These are phyloP conservation scores for Hygrocybe punicea DNA, from an alignment of 768 basidiomycete genomes.

Conservation along the genomic window DNA sequence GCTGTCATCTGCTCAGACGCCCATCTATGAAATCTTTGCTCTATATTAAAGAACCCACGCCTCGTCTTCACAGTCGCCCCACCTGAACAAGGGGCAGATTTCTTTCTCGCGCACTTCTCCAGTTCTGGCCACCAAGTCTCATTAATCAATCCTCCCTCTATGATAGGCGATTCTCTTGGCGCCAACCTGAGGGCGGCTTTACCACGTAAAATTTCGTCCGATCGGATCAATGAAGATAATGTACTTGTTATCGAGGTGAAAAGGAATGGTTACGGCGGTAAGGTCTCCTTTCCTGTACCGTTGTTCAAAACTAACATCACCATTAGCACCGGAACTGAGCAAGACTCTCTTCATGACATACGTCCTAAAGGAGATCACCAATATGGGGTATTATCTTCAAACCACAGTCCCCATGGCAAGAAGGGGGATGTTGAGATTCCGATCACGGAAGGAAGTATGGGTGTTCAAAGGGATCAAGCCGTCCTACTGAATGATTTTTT, in stretches of 20 bases:
- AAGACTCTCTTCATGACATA: slow-evolving; percentile 56
- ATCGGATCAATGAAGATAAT: slow-evolving; percentile 47
- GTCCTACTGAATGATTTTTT: neutral
- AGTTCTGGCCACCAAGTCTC: slow-evolving; percentile 55
- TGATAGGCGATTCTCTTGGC: slow-evolving; percentile 41
- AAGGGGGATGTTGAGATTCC: slow-evolving; percentile 43
- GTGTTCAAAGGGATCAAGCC: slow-evolving; percentile 50
- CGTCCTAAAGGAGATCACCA: slow-evolving; percentile 56
- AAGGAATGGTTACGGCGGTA: slow-evolving; percentile 36
- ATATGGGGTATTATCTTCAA: slow-evolving; percentile 59
- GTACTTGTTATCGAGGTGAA: slow-evolving; percentile 57
- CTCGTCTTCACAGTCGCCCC: slow-evolving; percentile 50
- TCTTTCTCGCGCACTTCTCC: slow-evolving; percentile 67
- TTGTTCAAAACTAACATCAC: neutral
- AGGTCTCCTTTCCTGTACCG: neutral
- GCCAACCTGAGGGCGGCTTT: slow-evolving; percentile 38
- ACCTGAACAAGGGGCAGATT: slow-evolving; percentile 42
- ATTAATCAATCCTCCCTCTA: slow-evolving; percentile 43
- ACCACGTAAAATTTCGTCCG: slow-evolving; percentile 34
- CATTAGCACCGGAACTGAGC: slow-evolving; percentile 39
- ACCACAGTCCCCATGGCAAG: slow-evolving; percentile 61
- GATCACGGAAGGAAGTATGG: slow-evolving; percentile 55
- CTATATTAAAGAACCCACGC: slow-evolving; percentile 48
- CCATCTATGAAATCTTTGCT: neutral
- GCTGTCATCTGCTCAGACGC: neutral